Conservation (phyloP, 2,329 filamentous ascomycete species). For the Penicillium glabrum region DNA sequence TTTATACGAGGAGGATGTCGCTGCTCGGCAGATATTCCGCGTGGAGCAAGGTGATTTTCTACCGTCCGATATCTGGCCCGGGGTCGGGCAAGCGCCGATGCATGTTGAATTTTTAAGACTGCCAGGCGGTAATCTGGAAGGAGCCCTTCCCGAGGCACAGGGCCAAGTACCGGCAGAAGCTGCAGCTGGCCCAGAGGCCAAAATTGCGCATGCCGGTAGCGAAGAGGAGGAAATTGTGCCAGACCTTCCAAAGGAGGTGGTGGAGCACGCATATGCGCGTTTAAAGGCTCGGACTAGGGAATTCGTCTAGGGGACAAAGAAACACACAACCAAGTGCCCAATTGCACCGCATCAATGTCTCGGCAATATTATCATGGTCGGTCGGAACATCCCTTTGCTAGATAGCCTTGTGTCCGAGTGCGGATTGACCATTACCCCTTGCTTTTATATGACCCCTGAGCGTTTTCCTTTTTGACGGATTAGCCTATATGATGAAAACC, state of each 20-base stretch:
- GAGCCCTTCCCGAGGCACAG: conserved; percentile 9
- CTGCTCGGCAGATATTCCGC: conserved; percentile 74
- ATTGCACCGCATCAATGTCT: not conserved
- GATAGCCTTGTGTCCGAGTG: not conserved
- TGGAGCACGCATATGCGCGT: conserved; percentile 45
- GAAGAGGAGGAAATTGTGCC: conserved; percentile 41
- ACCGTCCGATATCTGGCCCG: conserved; percentile 84
- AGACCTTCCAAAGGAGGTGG: conserved; percentile 40
- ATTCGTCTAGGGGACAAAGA: conserved; percentile 6
- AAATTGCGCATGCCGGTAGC: conserved; percentile 10
- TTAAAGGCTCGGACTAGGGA: conserved; percentile 33
- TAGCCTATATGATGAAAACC: conserved; percentile 36
- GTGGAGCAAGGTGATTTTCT: conserved; percentile 82
- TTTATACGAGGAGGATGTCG: conserved; percentile 70
- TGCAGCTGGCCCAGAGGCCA: conserved; percentile 4
- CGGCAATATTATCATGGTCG: not conserved
- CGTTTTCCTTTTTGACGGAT: not conserved
- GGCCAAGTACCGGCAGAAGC: conserved; percentile 1
- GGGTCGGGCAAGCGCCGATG: conserved; percentile 61
- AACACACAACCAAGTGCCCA: not conserved
- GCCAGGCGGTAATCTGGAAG: conserved; percentile 35
- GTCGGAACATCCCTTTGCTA: not conserved
- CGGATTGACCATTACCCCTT: not conserved
- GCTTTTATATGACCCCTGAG: not conserved
- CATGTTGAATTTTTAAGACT: conserved; percentile 43